Evolutionary conservation across 345 rosid species (phyloP).

Genomic region (Eucalyptus shirleyi): DNA sequence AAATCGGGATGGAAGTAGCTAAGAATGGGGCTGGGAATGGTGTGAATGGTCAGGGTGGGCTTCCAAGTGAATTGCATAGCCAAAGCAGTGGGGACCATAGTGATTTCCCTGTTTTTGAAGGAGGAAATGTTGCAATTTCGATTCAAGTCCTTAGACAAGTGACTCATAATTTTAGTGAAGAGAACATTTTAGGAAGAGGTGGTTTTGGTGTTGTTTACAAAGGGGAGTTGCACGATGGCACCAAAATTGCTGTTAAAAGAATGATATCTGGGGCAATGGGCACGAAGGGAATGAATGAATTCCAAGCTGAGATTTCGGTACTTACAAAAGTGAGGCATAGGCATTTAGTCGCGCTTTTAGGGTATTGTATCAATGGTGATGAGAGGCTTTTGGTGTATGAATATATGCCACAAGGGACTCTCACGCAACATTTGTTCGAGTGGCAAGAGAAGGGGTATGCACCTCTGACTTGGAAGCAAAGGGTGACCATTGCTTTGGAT

Average conservation of each 20-base stretch:
- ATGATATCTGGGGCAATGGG: constrained; percentile 57
- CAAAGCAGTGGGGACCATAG: constrained; percentile 49
- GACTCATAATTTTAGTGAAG: constrained; percentile 58
- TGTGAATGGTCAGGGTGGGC: constrained; percentile 20
- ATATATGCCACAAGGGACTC: constrained; percentile 87
- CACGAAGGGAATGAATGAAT: constrained; percentile 72
- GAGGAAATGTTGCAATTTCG: constrained; percentile 50
- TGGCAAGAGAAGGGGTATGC: constrained; percentile 24
- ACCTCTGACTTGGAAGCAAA: constrained; percentile 75
- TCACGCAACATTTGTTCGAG: constrained; percentile 69
- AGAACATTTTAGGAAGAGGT: constrained; percentile 65
- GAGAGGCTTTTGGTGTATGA: constrained; percentile 84
- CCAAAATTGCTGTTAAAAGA: constrained; percentile 76
- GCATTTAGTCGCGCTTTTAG: constrained; percentile 76
- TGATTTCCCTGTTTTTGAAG: constrained; percentile 39
- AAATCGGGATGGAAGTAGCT: constrained; percentile 21
- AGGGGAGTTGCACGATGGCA: constrained; percentile 83
- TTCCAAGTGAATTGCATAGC: constrained; percentile 31
- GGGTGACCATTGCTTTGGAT: constrained; percentile 69
- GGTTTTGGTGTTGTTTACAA: constrained; percentile 87
- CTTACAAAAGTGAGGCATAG: constrained; percentile 85
- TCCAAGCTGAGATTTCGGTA: constrained; percentile 81
- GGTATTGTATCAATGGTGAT: constrained; percentile 64
- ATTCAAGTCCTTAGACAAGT: constrained; percentile 62
- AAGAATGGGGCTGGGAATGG: constrained; percentile 16